Conservation (phyloP, 2,329 filamentous ascomycete genomes). For the Cercospora sp. region DNA sequence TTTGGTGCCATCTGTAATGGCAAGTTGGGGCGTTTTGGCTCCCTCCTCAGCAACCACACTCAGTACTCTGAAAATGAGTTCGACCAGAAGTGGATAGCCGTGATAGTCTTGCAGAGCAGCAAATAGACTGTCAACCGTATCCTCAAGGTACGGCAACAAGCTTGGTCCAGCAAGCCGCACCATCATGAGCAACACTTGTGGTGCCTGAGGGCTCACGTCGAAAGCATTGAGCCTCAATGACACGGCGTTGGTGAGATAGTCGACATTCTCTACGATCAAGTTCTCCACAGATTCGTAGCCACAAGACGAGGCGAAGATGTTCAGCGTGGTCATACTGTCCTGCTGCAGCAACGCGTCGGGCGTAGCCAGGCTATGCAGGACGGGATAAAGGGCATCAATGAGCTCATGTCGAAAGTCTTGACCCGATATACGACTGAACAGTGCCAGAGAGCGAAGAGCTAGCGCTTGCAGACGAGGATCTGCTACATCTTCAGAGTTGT, state of each 20-base stretch:
- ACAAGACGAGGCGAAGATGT: slow-evolving; percentile 73
- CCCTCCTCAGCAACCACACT: slow-evolving; percentile 82
- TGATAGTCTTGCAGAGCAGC: slow-evolving; percentile 92
- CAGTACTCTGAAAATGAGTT: slow-evolving; percentile 79
- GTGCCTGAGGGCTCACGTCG: slow-evolving; percentile 86
- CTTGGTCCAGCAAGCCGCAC: slow-evolving; percentile 78
- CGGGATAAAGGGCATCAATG: slow-evolving; percentile 85
- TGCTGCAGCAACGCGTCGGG: slow-evolving; percentile 65
- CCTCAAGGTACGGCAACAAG: slow-evolving; percentile 84
- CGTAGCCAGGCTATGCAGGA: slow-evolving; percentile 85
- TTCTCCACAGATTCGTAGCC: slow-evolving; percentile 72
- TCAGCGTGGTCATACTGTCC: slow-evolving; percentile 81
- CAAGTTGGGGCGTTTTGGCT: slow-evolving; percentile 57
- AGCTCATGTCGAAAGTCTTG: slow-evolving; percentile 77
- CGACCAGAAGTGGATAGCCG: slow-evolving; percentile 83
- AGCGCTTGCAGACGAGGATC: slow-evolving; percentile 78
- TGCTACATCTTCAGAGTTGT: slow-evolving; percentile 39
- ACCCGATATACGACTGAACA: slow-evolving; percentile 68
- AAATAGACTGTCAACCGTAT: slow-evolving; percentile 88
- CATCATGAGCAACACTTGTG: slow-evolving; percentile 93
- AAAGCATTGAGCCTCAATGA: slow-evolving; percentile 86
- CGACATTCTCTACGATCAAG: slow-evolving; percentile 84
- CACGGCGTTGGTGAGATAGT: slow-evolving; percentile 94
- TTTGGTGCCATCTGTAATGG: slow-evolving; percentile 39
- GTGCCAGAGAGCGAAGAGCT: slow-evolving; percentile 75